phyloP scores from a whole-genome alignment of 495 filamentous ascomycete genomes.

The Darksidea phi region DNA sequence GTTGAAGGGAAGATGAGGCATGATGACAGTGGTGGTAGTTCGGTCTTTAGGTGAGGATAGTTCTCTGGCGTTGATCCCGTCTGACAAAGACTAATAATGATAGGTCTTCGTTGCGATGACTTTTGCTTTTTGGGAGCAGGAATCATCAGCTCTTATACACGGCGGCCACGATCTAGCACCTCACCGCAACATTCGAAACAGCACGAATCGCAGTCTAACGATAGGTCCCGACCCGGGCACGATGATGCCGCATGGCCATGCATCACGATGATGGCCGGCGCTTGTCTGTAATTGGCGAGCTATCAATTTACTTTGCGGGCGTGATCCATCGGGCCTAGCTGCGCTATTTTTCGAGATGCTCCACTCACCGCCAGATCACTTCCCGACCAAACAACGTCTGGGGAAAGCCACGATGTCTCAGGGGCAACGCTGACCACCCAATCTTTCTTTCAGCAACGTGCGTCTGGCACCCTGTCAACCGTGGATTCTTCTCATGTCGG shows the following conservation, averaged over 20 bases:
- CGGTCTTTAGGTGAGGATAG: constrained; percentile 1
- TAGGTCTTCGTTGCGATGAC: neutral
- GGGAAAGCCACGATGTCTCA: constrained; percentile 24
- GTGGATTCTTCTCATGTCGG: neutral
- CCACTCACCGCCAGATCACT: constrained; percentile 31
- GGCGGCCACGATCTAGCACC: neutral
- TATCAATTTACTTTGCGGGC: constrained; percentile 25
- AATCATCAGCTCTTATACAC: constrained; percentile 16
- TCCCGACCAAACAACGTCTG: constrained; percentile 17
- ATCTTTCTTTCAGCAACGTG: constrained; percentile 13
- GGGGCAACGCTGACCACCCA: constrained; percentile 27
- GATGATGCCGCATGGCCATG: constrained; percentile 8
- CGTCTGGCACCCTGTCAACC: constrained; percentile 1
- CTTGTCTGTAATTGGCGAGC: constrained; percentile 16
- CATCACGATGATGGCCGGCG: constrained; percentile 18
- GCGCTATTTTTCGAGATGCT: constrained; percentile 19
- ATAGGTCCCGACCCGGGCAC: constrained; percentile 15
- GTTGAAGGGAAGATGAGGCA: constrained; percentile 33
- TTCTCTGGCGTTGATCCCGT: constrained; percentile 8
- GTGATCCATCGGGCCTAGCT: constrained; percentile 24
- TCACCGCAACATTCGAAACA: constrained; percentile 27
- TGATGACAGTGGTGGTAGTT: constrained; percentile 10
- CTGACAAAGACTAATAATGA: neutral
- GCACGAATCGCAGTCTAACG: constrained; percentile 23
- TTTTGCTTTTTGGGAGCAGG: constrained; percentile 2